Evolutionary conservation across 2,329 filamentous ascomycete species (phyloP).

Genomic region (Alternaria viburni): DNA sequence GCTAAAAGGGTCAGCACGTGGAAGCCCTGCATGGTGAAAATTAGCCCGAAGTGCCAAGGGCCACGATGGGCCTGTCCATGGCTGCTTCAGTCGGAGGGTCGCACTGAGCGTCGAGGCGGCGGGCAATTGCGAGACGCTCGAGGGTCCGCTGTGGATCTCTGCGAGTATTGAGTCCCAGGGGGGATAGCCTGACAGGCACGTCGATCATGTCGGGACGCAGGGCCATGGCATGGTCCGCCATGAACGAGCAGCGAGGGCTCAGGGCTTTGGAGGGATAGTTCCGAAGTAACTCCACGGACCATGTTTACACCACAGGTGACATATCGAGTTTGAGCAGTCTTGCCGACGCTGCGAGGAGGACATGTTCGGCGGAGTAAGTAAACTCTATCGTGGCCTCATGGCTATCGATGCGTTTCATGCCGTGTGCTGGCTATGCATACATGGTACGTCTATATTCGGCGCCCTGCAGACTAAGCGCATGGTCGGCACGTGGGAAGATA

Average conservation of each 20-base stretch:
- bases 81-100: slow-evolving; percentile 10
- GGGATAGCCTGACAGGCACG: slow-evolving; percentile 2
- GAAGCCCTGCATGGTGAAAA: slow-evolving; percentile 25
- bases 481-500: slow-evolving; percentile 24
- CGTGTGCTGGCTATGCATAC: slow-evolving; percentile 23
- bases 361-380: slow-evolving; percentile 1
- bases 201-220: slow-evolving; percentile 18
- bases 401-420: slow-evolving; percentile 19
- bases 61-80: slow-evolving; percentile 4
- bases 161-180: background rate
- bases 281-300: slow-evolving; percentile 14
- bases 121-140: slow-evolving; percentile 1
- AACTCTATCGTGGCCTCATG: slow-evolving; percentile 22
- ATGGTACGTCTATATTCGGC: slow-evolving; percentile 22
- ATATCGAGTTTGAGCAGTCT: slow-evolving; percentile 2
- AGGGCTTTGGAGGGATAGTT: background rate
- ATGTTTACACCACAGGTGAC: slow-evolving; percentile 3
- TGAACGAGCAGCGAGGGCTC: background rate
- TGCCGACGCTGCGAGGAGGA: slow-evolving; percentile 1
- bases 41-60: slow-evolving; percentile 13
- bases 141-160: slow-evolving; percentile 10
- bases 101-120: background rate
- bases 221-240: slow-evolving; percentile 6
- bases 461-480: slow-evolving; percentile 14
- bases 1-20: slow-evolving; percentile 32